Evolutionary conservation across 495 filamentous ascomycete species (phyloP).

Genomic region (Hypoxylon crocopeplum): DNA sequence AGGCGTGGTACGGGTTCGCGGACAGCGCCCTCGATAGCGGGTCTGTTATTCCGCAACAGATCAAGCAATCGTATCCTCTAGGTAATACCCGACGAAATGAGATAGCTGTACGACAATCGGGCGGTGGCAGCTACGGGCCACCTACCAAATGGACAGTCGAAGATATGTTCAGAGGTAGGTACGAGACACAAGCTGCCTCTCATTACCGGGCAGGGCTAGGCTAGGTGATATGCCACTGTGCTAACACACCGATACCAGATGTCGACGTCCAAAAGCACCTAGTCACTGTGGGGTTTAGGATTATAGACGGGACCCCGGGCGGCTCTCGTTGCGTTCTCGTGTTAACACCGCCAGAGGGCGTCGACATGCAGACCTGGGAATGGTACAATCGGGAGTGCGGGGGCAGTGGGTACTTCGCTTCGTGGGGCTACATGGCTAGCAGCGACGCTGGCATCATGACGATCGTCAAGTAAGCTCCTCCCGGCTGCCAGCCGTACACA

Average conservation of each 20-base stretch:
- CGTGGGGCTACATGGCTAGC: constrained; percentile 30
- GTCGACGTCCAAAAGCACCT: constrained; percentile 10
- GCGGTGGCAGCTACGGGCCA: neutral
- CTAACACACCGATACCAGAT: constrained; percentile 9
- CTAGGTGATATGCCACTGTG: neutral
- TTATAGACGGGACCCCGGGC: constrained; percentile 1
- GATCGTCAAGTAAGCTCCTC: constrained; percentile 28
- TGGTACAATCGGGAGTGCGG: constrained; percentile 27
- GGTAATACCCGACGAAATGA: neutral
- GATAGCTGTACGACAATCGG: neutral
- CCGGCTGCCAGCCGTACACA: neutral
- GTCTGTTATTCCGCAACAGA: constrained; percentile 14
- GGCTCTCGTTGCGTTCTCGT: constrained; percentile 9
- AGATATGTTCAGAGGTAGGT: constrained; percentile 21
- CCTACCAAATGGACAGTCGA: constrained; percentile 11
- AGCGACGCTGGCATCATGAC: constrained; percentile 33
- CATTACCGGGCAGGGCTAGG: neutral
- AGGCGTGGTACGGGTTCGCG: constrained; percentile 38
- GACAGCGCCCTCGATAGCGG: constrained; percentile 27
- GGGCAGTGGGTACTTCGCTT: constrained; percentile 22
- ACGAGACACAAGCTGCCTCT: neutral
- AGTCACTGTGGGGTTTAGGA: constrained; percentile 15
- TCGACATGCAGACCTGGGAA: constrained; percentile 15
- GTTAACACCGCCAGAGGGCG: constrained; percentile 11
- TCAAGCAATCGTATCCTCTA: neutral